These are phyloP conservation scores for Diaporthe amygdali DNA, from an alignment of 2,329 filamentous ascomycete genomes.

Conservation along the genomic window DNA sequence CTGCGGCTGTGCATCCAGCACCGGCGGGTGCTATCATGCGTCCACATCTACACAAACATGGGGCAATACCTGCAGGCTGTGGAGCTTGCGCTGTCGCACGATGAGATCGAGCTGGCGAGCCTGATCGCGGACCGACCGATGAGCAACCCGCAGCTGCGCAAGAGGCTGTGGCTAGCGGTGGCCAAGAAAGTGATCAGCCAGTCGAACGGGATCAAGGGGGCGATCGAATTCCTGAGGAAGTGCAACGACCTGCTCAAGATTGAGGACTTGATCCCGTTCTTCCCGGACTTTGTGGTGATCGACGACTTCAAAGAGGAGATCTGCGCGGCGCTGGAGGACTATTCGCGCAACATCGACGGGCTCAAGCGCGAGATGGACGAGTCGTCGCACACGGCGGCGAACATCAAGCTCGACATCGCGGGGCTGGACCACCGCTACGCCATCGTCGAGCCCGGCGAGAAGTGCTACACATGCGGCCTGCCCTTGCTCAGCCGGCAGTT, in stretches of 20 bases:
- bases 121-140: slow-evolving; percentile 87
- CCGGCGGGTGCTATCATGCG: slow-evolving; percentile 89
- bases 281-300: slow-evolving; percentile 97
- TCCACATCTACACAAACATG: slow-evolving; percentile 98
- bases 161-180: slow-evolving; percentile 94
- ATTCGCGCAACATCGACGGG: slow-evolving; percentile 86
- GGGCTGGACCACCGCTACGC: slow-evolving; percentile 88
- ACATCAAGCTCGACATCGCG: slow-evolving; percentile 90
- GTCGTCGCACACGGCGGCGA: slow-evolving; percentile 82
- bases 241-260: slow-evolving; percentile 87
- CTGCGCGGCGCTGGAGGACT: slow-evolving; percentile 90
- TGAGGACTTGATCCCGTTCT: slow-evolving; percentile 97
- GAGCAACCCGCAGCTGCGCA: slow-evolving; percentile 79
- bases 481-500: slow-evolving; percentile 91
- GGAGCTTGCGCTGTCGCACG: slow-evolving; percentile 86
- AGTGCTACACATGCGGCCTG: slow-evolving; percentile 86
- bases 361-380: slow-evolving; percentile 97
- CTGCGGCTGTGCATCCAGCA: slow-evolving; percentile 94
- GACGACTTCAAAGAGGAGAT: slow-evolving; percentile 99
- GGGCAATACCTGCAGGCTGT: slow-evolving; percentile 92
- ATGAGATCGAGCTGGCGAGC: slow-evolving; percentile 87
- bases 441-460: slow-evolving; percentile 94
- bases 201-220: slow-evolving; percentile 85
- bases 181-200: slow-evolving; percentile 92
- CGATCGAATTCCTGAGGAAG: slow-evolving; percentile 90